Evolutionary conservation across 352 stramenopile species (phyloP).

Genomic region (Phytophthora pisi): DNA sequence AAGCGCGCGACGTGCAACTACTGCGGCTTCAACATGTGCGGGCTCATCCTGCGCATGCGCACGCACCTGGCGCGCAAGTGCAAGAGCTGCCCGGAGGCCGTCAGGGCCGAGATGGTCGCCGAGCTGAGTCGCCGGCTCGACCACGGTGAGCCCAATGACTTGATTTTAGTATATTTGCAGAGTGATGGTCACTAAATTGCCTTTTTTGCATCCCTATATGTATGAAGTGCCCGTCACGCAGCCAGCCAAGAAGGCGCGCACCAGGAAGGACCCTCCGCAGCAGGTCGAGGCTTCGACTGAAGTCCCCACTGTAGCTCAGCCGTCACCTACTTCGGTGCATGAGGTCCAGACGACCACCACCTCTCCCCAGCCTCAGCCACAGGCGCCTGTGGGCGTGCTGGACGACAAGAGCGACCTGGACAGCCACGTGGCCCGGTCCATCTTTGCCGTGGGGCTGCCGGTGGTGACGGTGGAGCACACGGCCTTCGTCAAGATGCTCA

Average conservation of each 20-base stretch:
- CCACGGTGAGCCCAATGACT: conserved; percentile 12
- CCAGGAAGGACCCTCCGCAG: conserved; percentile 4
- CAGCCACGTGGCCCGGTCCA: conserved; percentile 58
- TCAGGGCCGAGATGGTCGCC: conserved; percentile 62
- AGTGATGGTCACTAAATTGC: conserved; percentile 33
- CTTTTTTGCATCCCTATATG: neutral
- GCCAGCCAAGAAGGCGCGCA: conserved; percentile 20
- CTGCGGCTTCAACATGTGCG: conserved; percentile 80
- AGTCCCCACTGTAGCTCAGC: neutral
- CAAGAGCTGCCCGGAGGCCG: conserved; percentile 44
- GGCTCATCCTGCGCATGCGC: conserved; percentile 71
- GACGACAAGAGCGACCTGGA: conserved; percentile 66
- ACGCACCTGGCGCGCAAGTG: conserved; percentile 68
- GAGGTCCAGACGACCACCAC: conserved; percentile 34
- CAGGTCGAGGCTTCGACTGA: neutral
- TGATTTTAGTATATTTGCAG: conserved; percentile 13
- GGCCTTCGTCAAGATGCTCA: conserved; percentile 67
- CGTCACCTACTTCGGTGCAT: conserved; percentile 23
- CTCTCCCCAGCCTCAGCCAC: neutral
- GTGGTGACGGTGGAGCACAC: conserved; percentile 65
- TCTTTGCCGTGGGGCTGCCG: conserved; percentile 57
- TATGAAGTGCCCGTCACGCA: neutral
- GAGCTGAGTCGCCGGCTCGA: conserved; percentile 35
- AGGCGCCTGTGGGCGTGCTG: conserved; percentile 23
- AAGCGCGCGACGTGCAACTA: conserved; percentile 80